Base-by-base conservation (phyloP, 345 rosid genomes). In the Lepidium sativum region DNA sequence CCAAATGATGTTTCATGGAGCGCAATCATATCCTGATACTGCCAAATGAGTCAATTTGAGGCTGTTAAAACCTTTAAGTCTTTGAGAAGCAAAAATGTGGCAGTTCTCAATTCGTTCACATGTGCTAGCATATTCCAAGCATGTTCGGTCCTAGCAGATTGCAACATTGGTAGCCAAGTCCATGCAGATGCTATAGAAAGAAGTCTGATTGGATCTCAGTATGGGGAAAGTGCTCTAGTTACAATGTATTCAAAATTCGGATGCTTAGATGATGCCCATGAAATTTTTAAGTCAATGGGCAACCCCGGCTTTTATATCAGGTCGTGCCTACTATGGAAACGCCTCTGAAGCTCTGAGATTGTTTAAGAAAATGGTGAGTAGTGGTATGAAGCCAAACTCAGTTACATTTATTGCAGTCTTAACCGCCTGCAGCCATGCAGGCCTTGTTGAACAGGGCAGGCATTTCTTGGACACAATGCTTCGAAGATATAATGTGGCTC, bases 1-100 rank as follows among this genome's bases (percentile, higher is more conserved):
- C 96, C 94, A 6, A 84, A 82, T 67, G 92, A 84, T 58, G 83
- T 82, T 55, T 80, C 89, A 0, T 89, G 92, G 91, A 89, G 94
- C 60, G 75, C 86, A 40, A 45, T 86, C 31, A 77, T 86, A 27
- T 47, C 87, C 13, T 92, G 91, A 45, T 81, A 78, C 74, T 81
- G 84, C 71, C 92, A 77, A 67, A 72, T 58, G 63, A 83, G 87
- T 52, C 75, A 76, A 25, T 80, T 77, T 49, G 88, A 83, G 23
- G 72, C 83, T 38, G 58, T 86, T 44, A 69, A 79, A 43, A 75
- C 68, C 40, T 86, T 84, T 60, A 65, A 64, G 42, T 80, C 86
- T 29, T 71, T 86, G 71, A 83, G 89, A 67, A 71, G 54, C 39
- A 76, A 59, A 59, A 71, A 59, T 52, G 59, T 59, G 1, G 63